Evolutionary conservation across 495 filamentous ascomycete genomes (phyloP).

Genomic region (Lichina pygmaea): DNA sequence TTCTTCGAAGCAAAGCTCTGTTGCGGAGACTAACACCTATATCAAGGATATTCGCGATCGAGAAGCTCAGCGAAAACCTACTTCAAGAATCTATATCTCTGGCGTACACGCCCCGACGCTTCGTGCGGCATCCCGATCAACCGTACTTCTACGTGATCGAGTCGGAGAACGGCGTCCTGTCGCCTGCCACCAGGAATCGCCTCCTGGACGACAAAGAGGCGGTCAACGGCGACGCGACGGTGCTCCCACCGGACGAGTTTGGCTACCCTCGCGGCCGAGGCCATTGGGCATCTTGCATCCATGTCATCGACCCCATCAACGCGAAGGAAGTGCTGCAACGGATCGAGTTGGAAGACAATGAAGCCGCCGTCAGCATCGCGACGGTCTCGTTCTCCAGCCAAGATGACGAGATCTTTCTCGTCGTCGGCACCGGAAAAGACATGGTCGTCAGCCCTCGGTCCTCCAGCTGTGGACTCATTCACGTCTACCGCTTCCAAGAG

Average conservation of each 20-base stretch:
- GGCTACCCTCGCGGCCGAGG: slow-evolving; percentile 61
- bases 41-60: slow-evolving; percentile 65
- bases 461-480: slow-evolving; percentile 56
- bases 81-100: slow-evolving; percentile 70
- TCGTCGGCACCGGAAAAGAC: slow-evolving; percentile 83
- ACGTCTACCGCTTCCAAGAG: slow-evolving; percentile 77
- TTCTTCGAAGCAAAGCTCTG: neutral
- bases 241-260: slow-evolving; percentile 60
- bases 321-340: slow-evolving; percentile 44
- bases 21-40: slow-evolving; percentile 12
- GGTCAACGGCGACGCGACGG: slow-evolving; percentile 39
- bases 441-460: slow-evolving; percentile 51
- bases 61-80: slow-evolving; percentile 63
- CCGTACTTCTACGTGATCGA: slow-evolving; percentile 84
- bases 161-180: slow-evolving; percentile 70
- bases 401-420: slow-evolving; percentile 68
- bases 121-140: slow-evolving; percentile 68
- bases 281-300: slow-evolving; percentile 89
- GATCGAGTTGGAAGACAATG: slow-evolving; percentile 68
- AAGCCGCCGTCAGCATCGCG: slow-evolving; percentile 69
- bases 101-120: slow-evolving; percentile 69
- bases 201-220: slow-evolving; percentile 37
- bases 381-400: slow-evolving; percentile 65
- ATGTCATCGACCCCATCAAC: slow-evolving; percentile 57
- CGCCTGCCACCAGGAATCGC: slow-evolving; percentile 38